phyloP scores from a whole-genome alignment of 495 filamentous ascomycete genomes.

The Letharia lupina region DNA sequence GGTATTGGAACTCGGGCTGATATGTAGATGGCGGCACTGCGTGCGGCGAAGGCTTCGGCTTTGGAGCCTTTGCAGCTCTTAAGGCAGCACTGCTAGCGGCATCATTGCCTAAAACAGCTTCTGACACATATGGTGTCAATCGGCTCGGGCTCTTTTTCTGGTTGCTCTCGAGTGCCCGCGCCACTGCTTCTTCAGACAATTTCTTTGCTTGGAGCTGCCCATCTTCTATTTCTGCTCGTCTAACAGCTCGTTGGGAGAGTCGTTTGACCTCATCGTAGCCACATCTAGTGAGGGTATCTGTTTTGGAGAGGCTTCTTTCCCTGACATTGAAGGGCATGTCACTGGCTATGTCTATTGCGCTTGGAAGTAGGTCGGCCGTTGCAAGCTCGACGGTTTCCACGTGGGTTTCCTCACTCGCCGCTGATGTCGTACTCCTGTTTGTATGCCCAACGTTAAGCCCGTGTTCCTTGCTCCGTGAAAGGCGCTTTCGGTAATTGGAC shows the following conservation, averaged over 20 bases:
- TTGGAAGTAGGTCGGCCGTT: not conserved
- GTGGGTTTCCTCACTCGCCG: not conserved
- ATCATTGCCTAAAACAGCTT: not conserved
- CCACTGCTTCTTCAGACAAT: slow-evolving; percentile 7
- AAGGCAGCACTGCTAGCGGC: slow-evolving; percentile 4
- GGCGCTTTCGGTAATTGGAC: not conserved
- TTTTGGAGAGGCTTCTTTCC: not conserved
- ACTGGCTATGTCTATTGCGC: not conserved
- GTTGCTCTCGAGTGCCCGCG: not conserved
- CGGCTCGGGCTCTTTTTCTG: not conserved
- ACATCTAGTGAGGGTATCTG: slow-evolving; percentile 2
- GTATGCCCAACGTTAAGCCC: not conserved
- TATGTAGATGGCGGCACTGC: slow-evolving; percentile 38
- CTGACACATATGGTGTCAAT: slow-evolving; percentile 9
- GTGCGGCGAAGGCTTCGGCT: slow-evolving; percentile 28
- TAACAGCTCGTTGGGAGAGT: slow-evolving; percentile 11
- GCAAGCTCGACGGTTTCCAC: not conserved
- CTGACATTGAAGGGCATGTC: not conserved
- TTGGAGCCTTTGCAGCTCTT: slow-evolving; percentile 8
- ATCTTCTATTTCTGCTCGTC: slow-evolving; percentile 2
- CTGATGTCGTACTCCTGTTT: not conserved
- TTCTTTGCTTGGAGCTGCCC: slow-evolving; percentile 7
- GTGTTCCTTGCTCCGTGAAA: not conserved
- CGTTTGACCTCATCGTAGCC: slow-evolving; percentile 7
- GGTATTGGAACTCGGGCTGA: slow-evolving; percentile 41